Evolutionary conservation across 129 eudicot genomes (phyloP).

Genomic region (Centaurea solstitialis): DNA sequence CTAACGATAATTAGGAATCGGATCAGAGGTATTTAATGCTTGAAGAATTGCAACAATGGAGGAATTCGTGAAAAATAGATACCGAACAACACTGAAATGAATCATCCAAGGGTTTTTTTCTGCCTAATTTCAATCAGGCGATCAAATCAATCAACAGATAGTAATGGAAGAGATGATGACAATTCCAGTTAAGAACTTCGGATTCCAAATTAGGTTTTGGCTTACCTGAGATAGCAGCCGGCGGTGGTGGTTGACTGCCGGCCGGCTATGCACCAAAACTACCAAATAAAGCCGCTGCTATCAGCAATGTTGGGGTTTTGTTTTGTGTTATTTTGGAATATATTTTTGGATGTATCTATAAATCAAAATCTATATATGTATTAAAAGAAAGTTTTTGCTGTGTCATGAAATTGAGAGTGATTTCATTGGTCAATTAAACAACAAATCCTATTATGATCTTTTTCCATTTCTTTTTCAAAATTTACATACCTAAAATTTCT

Average conservation of each 20-base stretch:
- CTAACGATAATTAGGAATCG: background rate
- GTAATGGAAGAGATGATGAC: background rate
- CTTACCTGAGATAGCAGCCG: slow-evolving; percentile 6
- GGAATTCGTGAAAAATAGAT: background rate
- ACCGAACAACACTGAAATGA: background rate
- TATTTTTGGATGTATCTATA: too few relatives aligned
- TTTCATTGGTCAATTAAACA: too few relatives aligned
- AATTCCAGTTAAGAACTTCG: background rate
- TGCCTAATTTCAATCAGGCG: background rate
- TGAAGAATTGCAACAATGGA: background rate
- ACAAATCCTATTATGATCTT: too few relatives aligned
- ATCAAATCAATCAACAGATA: background rate
- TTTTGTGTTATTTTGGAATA: background rate
- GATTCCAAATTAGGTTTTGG: background rate
- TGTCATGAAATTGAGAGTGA: too few relatives aligned
- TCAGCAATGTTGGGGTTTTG: background rate
- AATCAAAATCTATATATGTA: too few relatives aligned
- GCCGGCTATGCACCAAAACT: background rate
- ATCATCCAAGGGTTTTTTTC: background rate
- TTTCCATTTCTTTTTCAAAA: too few relatives aligned
- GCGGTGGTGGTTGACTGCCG: slow-evolving; percentile 1
- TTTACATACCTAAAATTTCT: too few relatives aligned
- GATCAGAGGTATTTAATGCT: background rate
- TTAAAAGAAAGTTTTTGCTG: too few relatives aligned
- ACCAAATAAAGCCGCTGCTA: background rate